phyloP scores from a whole-genome alignment of 192 early-diverging fungal species.

The Backusella australiensis region DNA sequence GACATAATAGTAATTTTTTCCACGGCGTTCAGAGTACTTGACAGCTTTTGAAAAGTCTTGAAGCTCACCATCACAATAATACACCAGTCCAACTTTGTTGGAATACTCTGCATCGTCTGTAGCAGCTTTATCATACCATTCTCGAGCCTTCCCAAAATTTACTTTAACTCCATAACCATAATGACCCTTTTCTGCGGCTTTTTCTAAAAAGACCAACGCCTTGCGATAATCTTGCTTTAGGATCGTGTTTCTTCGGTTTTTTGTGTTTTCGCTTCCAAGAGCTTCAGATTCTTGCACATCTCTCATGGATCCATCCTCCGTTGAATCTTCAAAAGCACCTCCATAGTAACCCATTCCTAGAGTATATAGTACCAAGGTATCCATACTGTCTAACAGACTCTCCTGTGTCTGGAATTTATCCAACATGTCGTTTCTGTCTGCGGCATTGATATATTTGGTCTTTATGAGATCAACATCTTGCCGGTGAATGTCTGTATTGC shows the following conservation, averaged over 20 bases:
- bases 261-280: not conserved
- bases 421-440: not conserved
- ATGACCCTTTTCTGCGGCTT: not conserved
- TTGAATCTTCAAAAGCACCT: not conserved
- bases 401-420: not conserved
- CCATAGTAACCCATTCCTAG: not conserved
- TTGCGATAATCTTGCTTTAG: not conserved
- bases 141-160: not conserved
- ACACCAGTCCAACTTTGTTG: too few relatives aligned
- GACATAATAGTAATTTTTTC: too few relatives aligned
- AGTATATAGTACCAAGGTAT: not conserved
- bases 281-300: not conserved
- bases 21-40: too few relatives aligned
- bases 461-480: not conserved
- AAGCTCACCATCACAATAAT: not conserved
- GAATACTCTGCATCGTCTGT: too few relatives aligned
- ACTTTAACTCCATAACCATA: not conserved
- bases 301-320: not conserved
- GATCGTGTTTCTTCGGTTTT: not conserved
- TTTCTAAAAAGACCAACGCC: not conserved
- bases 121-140: too few relatives aligned
- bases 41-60: not conserved
- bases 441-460: not conserved
- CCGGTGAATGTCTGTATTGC: not conserved
- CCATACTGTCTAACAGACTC: not conserved